Percentiles rank a stretch among this genome's conserved stretches.
These are phyloP conservation scores for Serendipita sp. DNA, from an alignment of 768 basidiomycete genomes.

Conservation along the genomic window DNA sequence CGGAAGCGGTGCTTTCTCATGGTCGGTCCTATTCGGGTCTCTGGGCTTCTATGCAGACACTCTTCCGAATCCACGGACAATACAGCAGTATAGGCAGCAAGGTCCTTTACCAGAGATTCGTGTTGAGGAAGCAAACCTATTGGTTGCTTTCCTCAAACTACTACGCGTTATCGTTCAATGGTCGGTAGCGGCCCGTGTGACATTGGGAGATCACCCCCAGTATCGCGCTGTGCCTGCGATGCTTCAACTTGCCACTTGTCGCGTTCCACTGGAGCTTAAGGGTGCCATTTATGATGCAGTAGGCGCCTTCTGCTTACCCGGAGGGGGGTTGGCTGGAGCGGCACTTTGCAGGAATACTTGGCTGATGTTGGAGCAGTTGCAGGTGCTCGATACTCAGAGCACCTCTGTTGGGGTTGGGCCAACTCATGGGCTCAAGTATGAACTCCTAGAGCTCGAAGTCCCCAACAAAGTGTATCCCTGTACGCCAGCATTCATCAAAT, in stretches of 20 bases:
- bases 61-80: constrained; percentile 31
- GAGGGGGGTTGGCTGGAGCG: constrained; percentile 52
- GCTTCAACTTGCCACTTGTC: constrained; percentile 58
- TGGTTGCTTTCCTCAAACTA: constrained; percentile 66
- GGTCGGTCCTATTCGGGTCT: constrained; percentile 57
- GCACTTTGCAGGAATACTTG: constrained; percentile 75
- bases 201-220: constrained; percentile 57
- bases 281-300: constrained; percentile 70
- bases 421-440: constrained; percentile 67
- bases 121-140: constrained; percentile 57
- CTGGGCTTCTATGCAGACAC: constrained; percentile 58
- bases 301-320: constrained; percentile 68
- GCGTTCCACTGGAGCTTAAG: constrained; percentile 81
- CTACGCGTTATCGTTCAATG: constrained; percentile 57
- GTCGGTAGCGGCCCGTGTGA: constrained; percentile 63
- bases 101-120: constrained; percentile 18
- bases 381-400: constrained; percentile 47
- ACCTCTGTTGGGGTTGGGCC: constrained; percentile 36
- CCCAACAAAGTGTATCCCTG: constrained; percentile 66
- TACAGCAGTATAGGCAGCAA: constrained; percentile 29
- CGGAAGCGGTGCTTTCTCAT: constrained; percentile 52
- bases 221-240: constrained; percentile 73
- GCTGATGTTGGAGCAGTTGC: constrained; percentile 68
- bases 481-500: constrained; percentile 72
- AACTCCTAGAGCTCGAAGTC: constrained; percentile 78